These are phyloP conservation scores for Rhodamnia rubescens DNA, from an alignment of 345 rosid species.

Conservation along the genomic window DNA sequence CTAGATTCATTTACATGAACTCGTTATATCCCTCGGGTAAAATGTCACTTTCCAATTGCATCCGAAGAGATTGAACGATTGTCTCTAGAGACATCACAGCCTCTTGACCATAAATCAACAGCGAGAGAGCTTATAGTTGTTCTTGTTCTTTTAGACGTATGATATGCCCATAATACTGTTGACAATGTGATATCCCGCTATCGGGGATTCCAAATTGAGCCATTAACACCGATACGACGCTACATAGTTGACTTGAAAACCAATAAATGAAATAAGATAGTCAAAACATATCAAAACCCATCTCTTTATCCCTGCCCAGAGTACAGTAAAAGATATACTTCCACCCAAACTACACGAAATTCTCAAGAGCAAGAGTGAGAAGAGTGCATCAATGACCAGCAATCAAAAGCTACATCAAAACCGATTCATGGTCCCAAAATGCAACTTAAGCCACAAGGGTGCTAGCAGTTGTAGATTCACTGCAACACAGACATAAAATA, in stretches of 20 bases:
- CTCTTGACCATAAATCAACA: too few species aligned
- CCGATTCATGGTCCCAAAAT: neutral
- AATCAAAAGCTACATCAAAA: neutral
- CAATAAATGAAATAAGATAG: neutral
- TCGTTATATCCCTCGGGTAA: too few species aligned
- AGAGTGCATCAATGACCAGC: neutral
- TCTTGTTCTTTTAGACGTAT: too few species aligned
- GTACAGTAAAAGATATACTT: neutral
- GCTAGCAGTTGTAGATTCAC: slow-evolving; percentile 13
- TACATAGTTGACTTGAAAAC: neutral
- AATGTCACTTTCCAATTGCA: too few species aligned
- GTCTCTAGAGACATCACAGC: too few species aligned
- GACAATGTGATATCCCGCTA: too few species aligned
- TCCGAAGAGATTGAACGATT: too few species aligned
- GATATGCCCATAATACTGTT: too few species aligned
- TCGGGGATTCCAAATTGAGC: neutral
- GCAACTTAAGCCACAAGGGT: slow-evolving; percentile 6
- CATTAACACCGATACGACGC: neutral
- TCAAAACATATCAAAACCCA: neutral
- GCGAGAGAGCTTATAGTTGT: too few species aligned
- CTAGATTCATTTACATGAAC: too few species aligned
- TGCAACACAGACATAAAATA: neutral
- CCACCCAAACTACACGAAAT: neutral
- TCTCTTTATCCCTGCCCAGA: neutral
- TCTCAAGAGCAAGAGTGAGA: neutral